Percentiles rank a stretch among this genome's conserved stretches.
Evolutionary conservation across 148 eudicot species (phyloP).

Genomic region (Rhododendron griersonianum): DNA sequence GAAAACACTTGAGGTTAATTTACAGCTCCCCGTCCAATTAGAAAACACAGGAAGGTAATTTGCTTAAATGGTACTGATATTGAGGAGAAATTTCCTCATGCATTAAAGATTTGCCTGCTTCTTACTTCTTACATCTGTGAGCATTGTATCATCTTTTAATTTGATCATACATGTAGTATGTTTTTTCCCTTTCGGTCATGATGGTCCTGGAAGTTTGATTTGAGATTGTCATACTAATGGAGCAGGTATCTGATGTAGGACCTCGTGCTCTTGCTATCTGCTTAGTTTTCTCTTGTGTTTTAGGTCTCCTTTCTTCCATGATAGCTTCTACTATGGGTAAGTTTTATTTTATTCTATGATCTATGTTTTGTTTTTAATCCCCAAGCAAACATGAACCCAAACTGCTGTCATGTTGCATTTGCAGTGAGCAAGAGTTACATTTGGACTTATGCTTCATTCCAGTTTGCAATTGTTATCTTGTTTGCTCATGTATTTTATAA

Average conservation of each 20-base stretch:
- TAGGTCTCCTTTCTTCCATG: constrained; percentile 51
- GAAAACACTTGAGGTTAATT: neutral
- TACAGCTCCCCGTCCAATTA: neutral
- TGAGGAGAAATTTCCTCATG: neutral
- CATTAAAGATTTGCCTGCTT: neutral
- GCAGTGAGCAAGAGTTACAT: constrained; percentile 50
- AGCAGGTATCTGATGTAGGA: constrained; percentile 42
- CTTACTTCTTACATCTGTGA: neutral
- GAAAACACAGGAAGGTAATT: neutral
- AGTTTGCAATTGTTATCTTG: constrained; percentile 47
- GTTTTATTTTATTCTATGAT: neutral
- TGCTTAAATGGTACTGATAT: neutral
- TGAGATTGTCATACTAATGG: constrained; percentile 7
- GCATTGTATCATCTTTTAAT: neutral
- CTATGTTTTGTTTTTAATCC: neutral
- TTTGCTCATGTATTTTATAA: constrained; percentile 51
- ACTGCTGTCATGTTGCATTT: neutral
- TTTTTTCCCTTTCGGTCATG: neutral
- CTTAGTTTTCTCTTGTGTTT: constrained; percentile 42
- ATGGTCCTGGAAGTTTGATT: neutral
- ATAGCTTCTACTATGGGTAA: constrained; percentile 58
- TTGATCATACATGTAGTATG: neutral
- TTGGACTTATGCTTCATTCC: constrained; percentile 56
- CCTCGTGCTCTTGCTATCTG: constrained; percentile 50
- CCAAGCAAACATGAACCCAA: neutral